phyloP scores from a whole-genome alignment of 176 grass and related monocot species.

The Bolboschoenus planiculmis region DNA sequence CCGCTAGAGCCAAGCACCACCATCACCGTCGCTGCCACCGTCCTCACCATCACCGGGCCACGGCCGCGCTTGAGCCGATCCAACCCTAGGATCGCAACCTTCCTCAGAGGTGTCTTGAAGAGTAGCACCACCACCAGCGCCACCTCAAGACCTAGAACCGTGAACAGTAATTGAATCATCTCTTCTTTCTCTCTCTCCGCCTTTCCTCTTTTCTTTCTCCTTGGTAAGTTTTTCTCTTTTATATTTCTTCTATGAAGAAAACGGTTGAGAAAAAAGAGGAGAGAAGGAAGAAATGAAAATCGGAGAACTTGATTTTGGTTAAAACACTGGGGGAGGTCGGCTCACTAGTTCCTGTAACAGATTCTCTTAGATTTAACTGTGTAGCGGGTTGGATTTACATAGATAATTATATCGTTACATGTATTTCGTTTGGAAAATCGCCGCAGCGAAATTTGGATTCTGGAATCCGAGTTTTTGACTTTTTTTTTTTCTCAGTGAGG shows the following conservation, averaged over 20 bases:
- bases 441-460: neutral
- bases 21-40: constrained; percentile 52
- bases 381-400: neutral
- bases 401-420: neutral
- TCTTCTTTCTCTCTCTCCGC: neutral
- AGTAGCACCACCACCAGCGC: constrained; percentile 44
- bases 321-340: neutral
- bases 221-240: neutral
- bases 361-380: neutral
- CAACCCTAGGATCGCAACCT: constrained; percentile 42
- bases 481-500: neutral
- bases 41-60: constrained; percentile 64
- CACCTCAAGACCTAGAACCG: constrained; percentile 55
- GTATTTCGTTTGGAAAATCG: neutral
- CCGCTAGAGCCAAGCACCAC: constrained; percentile 51
- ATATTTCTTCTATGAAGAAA: too few relatives aligned
- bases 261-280: neutral
- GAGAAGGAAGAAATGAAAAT: neutral
- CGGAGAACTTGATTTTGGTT: too few relatives aligned
- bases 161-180: constrained; percentile 87
- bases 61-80: constrained; percentile 83
- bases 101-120: constrained; percentile 81
- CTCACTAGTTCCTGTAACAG: neutral
- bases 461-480: constrained; percentile 13
- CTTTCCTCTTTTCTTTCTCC: neutral